phyloP scores from a whole-genome alignment of 1,139 yeast species.

The Yamadazyma dushanensis region DNA sequence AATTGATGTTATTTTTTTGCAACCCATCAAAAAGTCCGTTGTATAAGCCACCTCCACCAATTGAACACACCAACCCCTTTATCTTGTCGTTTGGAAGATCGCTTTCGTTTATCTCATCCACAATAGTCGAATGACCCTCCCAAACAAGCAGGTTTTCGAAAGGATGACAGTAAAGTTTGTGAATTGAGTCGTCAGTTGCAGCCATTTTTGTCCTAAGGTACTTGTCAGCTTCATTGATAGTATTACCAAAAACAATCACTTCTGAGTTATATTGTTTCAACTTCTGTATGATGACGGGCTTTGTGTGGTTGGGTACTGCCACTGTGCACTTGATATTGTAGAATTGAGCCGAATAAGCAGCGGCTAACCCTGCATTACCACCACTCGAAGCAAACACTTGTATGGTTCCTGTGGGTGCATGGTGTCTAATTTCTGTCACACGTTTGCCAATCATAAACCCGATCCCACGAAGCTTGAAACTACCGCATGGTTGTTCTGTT shows the following conservation, averaged over 20 bases:
- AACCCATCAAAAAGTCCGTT: conserved; percentile 39
- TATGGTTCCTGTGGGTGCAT: conserved; percentile 19
- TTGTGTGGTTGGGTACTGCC: conserved; percentile 34
- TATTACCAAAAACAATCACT: conserved; percentile 32
- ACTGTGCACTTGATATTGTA: conserved; percentile 36
- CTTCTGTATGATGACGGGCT: conserved; percentile 24
- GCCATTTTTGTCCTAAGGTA: conserved; percentile 25
- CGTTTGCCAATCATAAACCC: conserved; percentile 31
- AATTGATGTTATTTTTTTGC: conserved; percentile 18
- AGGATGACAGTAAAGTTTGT: conserved; percentile 42
- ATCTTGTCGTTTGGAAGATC: conserved; percentile 22
- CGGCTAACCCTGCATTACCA: conserved; percentile 50
- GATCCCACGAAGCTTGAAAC: conserved; percentile 42
- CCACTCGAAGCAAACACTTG: conserved; percentile 44
- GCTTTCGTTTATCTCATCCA: conserved; percentile 32
- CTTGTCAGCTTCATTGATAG: conserved; percentile 40
- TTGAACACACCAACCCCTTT: conserved; percentile 40
- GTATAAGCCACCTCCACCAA: conserved; percentile 47
- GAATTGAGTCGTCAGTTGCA: conserved; percentile 15
- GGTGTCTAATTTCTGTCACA: conserved; percentile 20
- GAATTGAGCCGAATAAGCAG: conserved; percentile 35
- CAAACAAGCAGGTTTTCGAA: conserved; percentile 39
- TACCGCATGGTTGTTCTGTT: conserved; percentile 42
- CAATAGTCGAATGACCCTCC: conserved; percentile 40
- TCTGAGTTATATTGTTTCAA: conserved; percentile 29